Percentiles rank a stretch among this genome's conserved stretches.
These are phyloP conservation scores for Apiotrichum brassicae DNA, from an alignment of 1,284 basidiomycete genomes.

Conservation along the genomic window DNA sequence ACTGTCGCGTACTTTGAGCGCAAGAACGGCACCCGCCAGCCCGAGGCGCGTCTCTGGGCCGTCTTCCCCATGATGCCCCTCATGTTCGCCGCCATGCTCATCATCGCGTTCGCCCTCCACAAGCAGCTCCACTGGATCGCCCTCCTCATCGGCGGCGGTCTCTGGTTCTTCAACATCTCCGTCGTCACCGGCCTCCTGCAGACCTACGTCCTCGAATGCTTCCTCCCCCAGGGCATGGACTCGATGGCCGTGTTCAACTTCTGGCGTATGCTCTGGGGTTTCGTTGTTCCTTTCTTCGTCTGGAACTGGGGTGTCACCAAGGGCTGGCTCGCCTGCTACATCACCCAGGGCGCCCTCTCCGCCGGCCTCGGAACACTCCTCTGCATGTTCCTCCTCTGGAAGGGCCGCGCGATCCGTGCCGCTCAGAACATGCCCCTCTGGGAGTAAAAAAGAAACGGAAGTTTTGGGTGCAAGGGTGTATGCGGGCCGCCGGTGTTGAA, in stretches of 20 bases:
- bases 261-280: constrained; percentile 44
- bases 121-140: constrained; percentile 39
- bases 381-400: constrained; percentile 24
- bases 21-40: constrained; percentile 34
- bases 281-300: constrained; percentile 41
- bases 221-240: constrained; percentile 33
- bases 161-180: constrained; percentile 37
- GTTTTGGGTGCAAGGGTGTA: too few relatives aligned
- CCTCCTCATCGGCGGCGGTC: constrained; percentile 37
- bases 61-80: constrained; percentile 20
- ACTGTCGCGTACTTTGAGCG: constrained; percentile 33
- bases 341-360: constrained; percentile 34
- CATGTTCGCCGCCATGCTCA: constrained; percentile 33
- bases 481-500: too few relatives aligned
- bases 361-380: constrained; percentile 17
- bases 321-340: constrained; percentile 28
- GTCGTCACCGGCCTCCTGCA: constrained; percentile 29
- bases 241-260: constrained; percentile 43
- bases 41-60: constrained; percentile 44
- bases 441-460: too few relatives aligned
- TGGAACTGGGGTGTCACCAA: constrained; percentile 31
- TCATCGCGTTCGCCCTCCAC: constrained; percentile 36
- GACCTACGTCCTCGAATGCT: constrained; percentile 42
- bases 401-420: constrained; percentile 21
- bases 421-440: constrained; percentile 27